Base-by-base conservation (phyloP, 306 rosid genomes). In the Quercus glauca region DNA sequence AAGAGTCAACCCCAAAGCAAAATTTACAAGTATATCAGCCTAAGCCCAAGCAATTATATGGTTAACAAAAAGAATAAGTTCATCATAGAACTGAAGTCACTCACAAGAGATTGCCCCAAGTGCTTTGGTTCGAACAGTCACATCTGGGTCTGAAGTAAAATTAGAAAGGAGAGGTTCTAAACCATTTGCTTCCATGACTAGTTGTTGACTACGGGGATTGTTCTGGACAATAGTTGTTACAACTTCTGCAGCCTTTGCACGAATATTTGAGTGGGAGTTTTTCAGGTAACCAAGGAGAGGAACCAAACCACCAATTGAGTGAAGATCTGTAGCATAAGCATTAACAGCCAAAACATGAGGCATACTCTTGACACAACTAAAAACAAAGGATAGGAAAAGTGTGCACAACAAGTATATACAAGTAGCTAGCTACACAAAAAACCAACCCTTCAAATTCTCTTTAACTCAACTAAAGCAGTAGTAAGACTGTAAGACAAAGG, bases 221-320 rank as follows among this genome's bases (percentile, higher is more conserved):
- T 93, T 96, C 85, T 96, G 99, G 65, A 96, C 99, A 60, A 96
- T 86, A 55, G 99, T 93, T 56, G 94, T 89, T 69, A 96, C 89
- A 31, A 93, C 96, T 33, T 96, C 97, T 0, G 99, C 99, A 55
- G 99, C 99, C 88, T 96, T 93, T 37, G 99, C 98, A 53, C 99
- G 90, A 81, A 96, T 86, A 73, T 87, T 91, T 20, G 99, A 91
- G 86, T 93, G 97, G 35, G 97, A 71, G 56, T 87, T 96, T 84
- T 89, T 93, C 4, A 96, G 92, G 85, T 91, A 82, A 72, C 88
- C 90, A 69, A 93, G 94, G 45, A 93, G 96, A 73, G 99, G 98
- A 31, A 76, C 88, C 88, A 94, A 85, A 67, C 98, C 99, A 45
- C 99, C 99, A 65, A 96, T 85, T 20, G 98, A 83, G 76, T 93